These are phyloP conservation scores for Fusarium abutilonis DNA, from an alignment of 2,329 filamentous ascomycete species.

Conservation along the genomic window DNA sequence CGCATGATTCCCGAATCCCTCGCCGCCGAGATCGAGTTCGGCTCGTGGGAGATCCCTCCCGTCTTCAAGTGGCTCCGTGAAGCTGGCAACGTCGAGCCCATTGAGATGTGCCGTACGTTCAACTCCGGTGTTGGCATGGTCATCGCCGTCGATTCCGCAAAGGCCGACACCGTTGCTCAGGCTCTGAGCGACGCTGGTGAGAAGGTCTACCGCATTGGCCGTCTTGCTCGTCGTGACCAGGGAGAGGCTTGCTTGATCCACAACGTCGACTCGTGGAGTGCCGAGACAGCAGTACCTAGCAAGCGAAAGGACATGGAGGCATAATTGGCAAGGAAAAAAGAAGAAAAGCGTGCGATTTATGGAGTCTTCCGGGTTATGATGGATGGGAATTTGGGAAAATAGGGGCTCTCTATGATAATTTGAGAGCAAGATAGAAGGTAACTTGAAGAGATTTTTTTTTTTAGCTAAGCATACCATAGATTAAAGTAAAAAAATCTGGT, in stretches of 20 bases:
- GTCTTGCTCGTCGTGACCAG: constrained; percentile 67
- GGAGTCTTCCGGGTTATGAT: constrained; percentile 33
- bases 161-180: constrained; percentile 68
- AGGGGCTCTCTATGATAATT: constrained; percentile 17
- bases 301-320: constrained; percentile 43
- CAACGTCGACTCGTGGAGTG: constrained; percentile 50
- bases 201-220: constrained; percentile 79
- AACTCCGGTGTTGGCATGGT: constrained; percentile 98
- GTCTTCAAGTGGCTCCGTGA: constrained; percentile 90
- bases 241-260: constrained; percentile 50
- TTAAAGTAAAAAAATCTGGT: constrained; percentile 23
- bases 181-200: constrained; percentile 71
- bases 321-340: constrained; percentile 22
- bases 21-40: constrained; percentile 81
- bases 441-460: constrained; percentile 12
- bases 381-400: constrained; percentile 17
- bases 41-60: constrained; percentile 76
- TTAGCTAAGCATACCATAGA: constrained; percentile 15
- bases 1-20: constrained; percentile 86
- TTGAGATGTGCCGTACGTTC: constrained; percentile 92
- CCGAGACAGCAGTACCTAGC: constrained; percentile 34
- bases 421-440: constrained; percentile 21
- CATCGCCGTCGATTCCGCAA: constrained; percentile 74
- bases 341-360: constrained; percentile 28
- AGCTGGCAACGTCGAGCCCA: constrained; percentile 73